Base-by-base conservation (phyloP, 2,329 filamentous ascomycete species). In the Chrysoporthe cubensis region DNA sequence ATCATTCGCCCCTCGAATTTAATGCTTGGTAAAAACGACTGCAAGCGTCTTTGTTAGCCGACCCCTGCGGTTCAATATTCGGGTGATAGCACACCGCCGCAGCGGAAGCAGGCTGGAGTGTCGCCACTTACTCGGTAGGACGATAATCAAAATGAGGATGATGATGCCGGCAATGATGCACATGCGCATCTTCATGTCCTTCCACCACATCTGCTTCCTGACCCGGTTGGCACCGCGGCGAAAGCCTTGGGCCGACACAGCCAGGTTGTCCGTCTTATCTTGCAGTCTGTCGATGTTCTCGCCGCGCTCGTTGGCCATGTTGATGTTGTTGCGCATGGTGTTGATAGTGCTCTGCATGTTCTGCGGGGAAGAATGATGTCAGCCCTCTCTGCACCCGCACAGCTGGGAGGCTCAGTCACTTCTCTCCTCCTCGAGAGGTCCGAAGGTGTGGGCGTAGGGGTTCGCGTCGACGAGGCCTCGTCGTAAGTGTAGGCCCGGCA, bases 181-280 rank as follows among this genome's bases (percentile, higher is more conserved):
- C 86, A 97, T 96, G 80, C 96, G 90, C 96, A 99, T 99, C 89
- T 98, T 98, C 93, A 97, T 97, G 78, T 98, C 95, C 88, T 98
- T 98, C 95, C 94, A 98, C 95, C 95, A 98, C 95, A 98, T 98
- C 82, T 97, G 90, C 86, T 94, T 95, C 80, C 96, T 90, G 74
- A 99, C 95, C 75, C 93, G 87, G 85, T 98, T 99, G 81, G 96
- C 96, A 72, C 96, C 95, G 73, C 94, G 91, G 76, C 94, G 93
- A 88, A 99, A 99, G 71, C 93, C 94, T 80, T 97, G 94, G 69
- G 96, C 95, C 46, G 94, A 97, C 71, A 91, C 89, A 69, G 94
- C 94, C 73, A 99, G 87, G 82, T 97, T 96, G 83, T 97, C 90
- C 72, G 92, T 97, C 87, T 97, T 97, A 80, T 96, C 91, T 83